Evolutionary conservation across 805 yeast genomes (phyloP).

Genomic region (Babjeviella inositovora): DNA sequence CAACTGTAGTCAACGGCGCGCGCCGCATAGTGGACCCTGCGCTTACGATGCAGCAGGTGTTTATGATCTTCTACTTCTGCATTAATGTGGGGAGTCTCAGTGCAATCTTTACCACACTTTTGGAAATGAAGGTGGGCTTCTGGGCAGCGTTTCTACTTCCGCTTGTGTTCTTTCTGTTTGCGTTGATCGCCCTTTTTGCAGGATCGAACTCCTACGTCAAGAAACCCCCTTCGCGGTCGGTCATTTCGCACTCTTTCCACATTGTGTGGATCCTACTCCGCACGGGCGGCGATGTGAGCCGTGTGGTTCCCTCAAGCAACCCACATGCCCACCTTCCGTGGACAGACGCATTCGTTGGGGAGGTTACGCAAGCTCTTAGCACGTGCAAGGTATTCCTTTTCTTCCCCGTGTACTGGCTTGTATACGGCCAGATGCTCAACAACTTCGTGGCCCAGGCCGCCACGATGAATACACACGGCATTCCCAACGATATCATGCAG

Average conservation of each 20-base stretch:
- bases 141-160: conserved; percentile 69
- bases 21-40: conserved; percentile 56
- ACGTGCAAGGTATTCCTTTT: conserved; percentile 64
- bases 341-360: conserved; percentile 61
- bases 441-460: conserved; percentile 69
- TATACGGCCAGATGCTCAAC: conserved; percentile 58
- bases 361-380: conserved; percentile 42
- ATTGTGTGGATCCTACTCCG: too few relatives aligned
- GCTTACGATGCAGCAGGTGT: conserved; percentile 56
- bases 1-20: too few relatives aligned
- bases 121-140: conserved; percentile 50
- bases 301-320: too few relatives aligned
- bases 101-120: conserved; percentile 64
- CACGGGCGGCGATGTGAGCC: too few relatives aligned
- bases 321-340: too few relatives aligned
- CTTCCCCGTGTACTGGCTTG: conserved; percentile 63
- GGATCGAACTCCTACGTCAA: conserved; percentile 31
- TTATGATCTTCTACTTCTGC: conserved; percentile 63
- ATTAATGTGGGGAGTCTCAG: conserved; percentile 65
- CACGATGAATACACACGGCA: conserved; percentile 55
- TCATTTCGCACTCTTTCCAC: conserved; percentile 35
- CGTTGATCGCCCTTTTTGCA: conserved; percentile 29
- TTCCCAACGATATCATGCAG: conserved; percentile 71
- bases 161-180: conserved; percentile 36
- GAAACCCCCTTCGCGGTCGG: conserved; percentile 45